These are phyloP conservation scores for Torulaspora maleeae DNA, from an alignment of 805 yeast species.

Conservation along the genomic window DNA sequence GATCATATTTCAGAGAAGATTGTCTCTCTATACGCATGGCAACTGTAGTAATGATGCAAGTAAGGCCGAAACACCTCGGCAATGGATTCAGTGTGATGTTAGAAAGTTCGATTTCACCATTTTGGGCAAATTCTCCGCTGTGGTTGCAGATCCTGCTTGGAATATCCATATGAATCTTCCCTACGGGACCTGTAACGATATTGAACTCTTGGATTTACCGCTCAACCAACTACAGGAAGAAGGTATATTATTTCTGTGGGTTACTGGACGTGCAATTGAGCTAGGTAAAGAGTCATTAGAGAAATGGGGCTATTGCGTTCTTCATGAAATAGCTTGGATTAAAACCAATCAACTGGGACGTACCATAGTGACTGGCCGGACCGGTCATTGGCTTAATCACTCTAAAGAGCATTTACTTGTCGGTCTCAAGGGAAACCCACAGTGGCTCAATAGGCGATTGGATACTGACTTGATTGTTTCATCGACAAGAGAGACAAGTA, in stretches of 20 bases:
- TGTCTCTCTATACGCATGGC: slow-evolving; percentile 35
- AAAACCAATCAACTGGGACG: slow-evolving; percentile 83
- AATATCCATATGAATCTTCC: slow-evolving; percentile 87
- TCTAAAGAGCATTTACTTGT: slow-evolving; percentile 86
- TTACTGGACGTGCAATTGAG: slow-evolving; percentile 90
- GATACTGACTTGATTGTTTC: slow-evolving; percentile 80
- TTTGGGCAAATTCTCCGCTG: slow-evolving; percentile 76
- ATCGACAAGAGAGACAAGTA: slow-evolving; percentile 77
- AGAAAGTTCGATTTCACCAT: slow-evolving; percentile 62
- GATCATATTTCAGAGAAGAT: slow-evolving; percentile 21
- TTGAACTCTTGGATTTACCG: slow-evolving; percentile 63
- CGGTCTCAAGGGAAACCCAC: slow-evolving; percentile 76
- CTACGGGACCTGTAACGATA: slow-evolving; percentile 72
- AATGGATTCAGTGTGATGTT: slow-evolving; percentile 86
- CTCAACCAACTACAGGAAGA: slow-evolving; percentile 71
- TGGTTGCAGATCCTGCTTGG: slow-evolving; percentile 96
- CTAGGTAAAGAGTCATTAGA: slow-evolving; percentile 71
- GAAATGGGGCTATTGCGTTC: slow-evolving; percentile 77
- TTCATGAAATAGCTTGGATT: slow-evolving; percentile 85
- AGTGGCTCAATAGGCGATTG: slow-evolving; percentile 59
- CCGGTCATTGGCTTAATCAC: slow-evolving; percentile 97
- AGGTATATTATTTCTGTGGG: slow-evolving; percentile 85
- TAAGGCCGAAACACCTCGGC: slow-evolving; percentile 50
- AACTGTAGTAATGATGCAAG: slow-evolving; percentile 34
- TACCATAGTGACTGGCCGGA: slow-evolving; percentile 90